phyloP scores from a whole-genome alignment of 306 rosid genomes.

The Pachyrhizus erosus region DNA sequence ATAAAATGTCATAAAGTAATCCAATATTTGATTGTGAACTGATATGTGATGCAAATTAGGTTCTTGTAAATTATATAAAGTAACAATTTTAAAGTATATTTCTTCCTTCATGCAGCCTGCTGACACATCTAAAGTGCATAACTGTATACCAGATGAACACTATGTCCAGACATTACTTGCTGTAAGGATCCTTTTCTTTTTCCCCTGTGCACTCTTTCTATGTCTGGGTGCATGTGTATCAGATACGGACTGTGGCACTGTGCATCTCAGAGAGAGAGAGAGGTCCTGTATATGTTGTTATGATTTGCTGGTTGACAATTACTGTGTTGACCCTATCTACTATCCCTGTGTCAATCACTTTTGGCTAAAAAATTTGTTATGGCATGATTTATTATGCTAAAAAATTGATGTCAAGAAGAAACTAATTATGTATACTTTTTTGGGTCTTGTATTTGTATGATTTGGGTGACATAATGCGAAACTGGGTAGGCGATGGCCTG shows the following conservation, averaged over 20 bases:
- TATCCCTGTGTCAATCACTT: not conserved
- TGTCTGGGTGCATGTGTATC: not conserved
- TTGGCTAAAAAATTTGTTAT: conserved; percentile 3
- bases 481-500: not conserved
- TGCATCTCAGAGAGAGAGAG: not conserved
- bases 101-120: conserved; percentile 70
- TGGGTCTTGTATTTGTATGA: not conserved
- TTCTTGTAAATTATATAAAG: conserved; percentile 20
- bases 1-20: conserved; percentile 1
- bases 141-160: conserved; percentile 98
- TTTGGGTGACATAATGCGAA: not conserved
- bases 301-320: not conserved
- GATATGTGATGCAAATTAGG: conserved; percentile 14
- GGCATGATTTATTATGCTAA: not conserved
- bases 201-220: not conserved
- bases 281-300: not conserved
- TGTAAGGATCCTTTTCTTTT: conserved; percentile 57
- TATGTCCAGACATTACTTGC: conserved; percentile 93
- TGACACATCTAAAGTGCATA: conserved; percentile 84
- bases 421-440: not conserved
- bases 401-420: not conserved
- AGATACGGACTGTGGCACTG: not conserved
- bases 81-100: conserved; percentile 28
- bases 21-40: conserved; percentile 32
- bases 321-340: not conserved